phyloP scores from a whole-genome alignment of 495 filamentous ascomycete species.

The Lasiosphaeris hirsuta region DNA sequence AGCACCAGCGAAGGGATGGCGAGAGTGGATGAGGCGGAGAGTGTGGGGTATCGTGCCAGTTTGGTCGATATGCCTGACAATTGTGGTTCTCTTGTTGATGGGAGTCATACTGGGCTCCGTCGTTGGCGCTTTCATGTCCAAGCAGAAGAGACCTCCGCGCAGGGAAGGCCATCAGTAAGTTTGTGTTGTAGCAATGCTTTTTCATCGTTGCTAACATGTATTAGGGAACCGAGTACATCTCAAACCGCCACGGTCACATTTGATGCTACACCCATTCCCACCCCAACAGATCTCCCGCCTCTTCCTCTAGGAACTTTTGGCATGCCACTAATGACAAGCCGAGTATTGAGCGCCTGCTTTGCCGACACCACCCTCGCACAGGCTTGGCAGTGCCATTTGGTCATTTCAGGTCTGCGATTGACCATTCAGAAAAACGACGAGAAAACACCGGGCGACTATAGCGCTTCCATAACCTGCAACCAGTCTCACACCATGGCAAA shows the following conservation, averaged over 20 bases:
- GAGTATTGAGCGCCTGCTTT: constrained; percentile 65
- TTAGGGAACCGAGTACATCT: constrained; percentile 19
- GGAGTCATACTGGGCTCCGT: constrained; percentile 61
- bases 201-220: constrained; percentile 15
- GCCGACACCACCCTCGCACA: constrained; percentile 52
- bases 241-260: constrained; percentile 47
- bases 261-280: constrained; percentile 61
- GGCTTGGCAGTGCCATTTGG: constrained; percentile 66
- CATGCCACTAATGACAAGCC: constrained; percentile 55
- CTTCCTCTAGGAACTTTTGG: constrained; percentile 63
- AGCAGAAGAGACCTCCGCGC: constrained; percentile 24
- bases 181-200: not conserved
- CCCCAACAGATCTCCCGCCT: constrained; percentile 53
- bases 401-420: constrained; percentile 36
- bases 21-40: constrained; percentile 51
- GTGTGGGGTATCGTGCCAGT: constrained; percentile 63
- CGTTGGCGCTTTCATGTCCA: constrained; percentile 36
- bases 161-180: constrained; percentile 28
- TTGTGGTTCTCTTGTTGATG: constrained; percentile 53
- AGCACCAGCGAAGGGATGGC: constrained; percentile 51
- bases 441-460: constrained; percentile 28
- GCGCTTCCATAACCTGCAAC: constrained; percentile 33
- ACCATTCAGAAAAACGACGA: constrained; percentile 19
- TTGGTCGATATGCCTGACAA: constrained; percentile 61
- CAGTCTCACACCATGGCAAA: constrained; percentile 30